Percentiles rank a stretch among this genome's conserved stretches.
Conservation (phyloP, 2,329 filamentous ascomycete species). For the Ceratocystis papillata region DNA sequence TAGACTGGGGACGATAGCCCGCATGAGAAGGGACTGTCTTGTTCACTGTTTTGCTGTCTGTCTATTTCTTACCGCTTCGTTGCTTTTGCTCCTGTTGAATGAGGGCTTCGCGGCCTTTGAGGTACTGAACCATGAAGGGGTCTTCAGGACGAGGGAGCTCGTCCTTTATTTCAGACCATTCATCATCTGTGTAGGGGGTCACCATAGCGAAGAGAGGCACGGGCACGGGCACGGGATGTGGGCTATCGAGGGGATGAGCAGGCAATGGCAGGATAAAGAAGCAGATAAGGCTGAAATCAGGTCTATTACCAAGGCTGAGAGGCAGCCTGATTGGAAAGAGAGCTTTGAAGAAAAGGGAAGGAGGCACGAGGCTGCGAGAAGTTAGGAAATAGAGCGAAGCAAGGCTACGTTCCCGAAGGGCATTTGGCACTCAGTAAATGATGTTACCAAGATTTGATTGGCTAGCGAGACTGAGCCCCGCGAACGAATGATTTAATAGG, state of each 20-base stretch:
- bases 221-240: not conserved
- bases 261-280: not conserved
- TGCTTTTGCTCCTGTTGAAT: slow-evolving; percentile 74
- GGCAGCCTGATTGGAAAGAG: not conserved
- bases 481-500: not conserved
- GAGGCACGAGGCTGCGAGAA: not conserved
- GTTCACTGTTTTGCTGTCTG: not conserved
- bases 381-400: not conserved
- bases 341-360: not conserved
- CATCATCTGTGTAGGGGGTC: slow-evolving; percentile 42
- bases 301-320: not conserved
- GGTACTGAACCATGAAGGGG: slow-evolving; percentile 71
- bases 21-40: not conserved
- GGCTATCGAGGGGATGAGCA: no score
- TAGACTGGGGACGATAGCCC: not conserved
- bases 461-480: not conserved
- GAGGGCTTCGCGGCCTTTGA: slow-evolving; percentile 62
- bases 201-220: slow-evolving; percentile 2
- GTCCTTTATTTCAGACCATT: slow-evolving; percentile 47
- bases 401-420: not conserved
- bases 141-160: slow-evolving; percentile 52
- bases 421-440: not conserved
- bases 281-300: not conserved
- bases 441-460: not conserved
- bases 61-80: slow-evolving; percentile 39